Conservation (phyloP, 108 stramenopile species). For the Fragilaria crotonensis region DNA sequence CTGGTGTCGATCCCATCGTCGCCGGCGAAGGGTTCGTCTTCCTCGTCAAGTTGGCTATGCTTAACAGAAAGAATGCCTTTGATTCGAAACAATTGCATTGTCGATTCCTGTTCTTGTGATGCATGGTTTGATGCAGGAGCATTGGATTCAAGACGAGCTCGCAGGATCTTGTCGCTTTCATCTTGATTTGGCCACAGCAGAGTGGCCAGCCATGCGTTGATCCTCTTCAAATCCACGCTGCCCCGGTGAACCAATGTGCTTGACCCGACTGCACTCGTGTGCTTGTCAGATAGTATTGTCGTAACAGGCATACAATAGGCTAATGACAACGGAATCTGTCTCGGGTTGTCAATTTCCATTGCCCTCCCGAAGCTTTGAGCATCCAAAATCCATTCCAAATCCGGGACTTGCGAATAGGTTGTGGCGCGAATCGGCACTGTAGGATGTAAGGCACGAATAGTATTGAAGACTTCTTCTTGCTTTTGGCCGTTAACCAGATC, state of each 20-base stretch:
- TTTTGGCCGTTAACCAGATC: conserved; percentile 41
- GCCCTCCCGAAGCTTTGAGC: conserved; percentile 69
- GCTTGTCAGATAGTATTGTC: conserved; percentile 24
- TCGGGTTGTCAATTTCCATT: conserved; percentile 43
- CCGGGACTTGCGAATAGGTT: conserved; percentile 69
- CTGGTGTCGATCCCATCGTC: conserved; percentile 38
- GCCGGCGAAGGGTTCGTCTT: conserved; percentile 8
- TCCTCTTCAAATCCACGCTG: conserved; percentile 34
- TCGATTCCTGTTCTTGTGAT: conserved; percentile 11
- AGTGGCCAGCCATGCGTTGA: conserved; percentile 76
- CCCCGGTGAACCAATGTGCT: conserved; percentile 43
- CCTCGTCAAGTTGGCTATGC: conserved; percentile 13
- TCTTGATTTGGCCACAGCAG: conserved; percentile 84
- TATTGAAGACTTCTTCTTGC: conserved; percentile 16
- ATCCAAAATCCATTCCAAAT: conserved; percentile 82
- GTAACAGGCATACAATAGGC: no score
- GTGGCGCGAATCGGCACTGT: conserved; percentile 70
- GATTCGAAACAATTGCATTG: conserved; percentile 52
- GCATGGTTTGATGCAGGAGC: conserved; percentile 4
- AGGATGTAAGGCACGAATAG: conserved; percentile 73
- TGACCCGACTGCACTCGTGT: conserved; percentile 60
- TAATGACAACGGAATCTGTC: no score
- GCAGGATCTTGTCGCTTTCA: conserved; percentile 51
- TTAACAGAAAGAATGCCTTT: conserved; percentile 68
- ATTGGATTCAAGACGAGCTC: conserved; percentile 41